A percentile compares a stretch with the other conserved stretches of the same genome.
Evolutionary conservation across 1,284 basidiomycete species (phyloP).

Genomic region (Malassezia restricta): DNA sequence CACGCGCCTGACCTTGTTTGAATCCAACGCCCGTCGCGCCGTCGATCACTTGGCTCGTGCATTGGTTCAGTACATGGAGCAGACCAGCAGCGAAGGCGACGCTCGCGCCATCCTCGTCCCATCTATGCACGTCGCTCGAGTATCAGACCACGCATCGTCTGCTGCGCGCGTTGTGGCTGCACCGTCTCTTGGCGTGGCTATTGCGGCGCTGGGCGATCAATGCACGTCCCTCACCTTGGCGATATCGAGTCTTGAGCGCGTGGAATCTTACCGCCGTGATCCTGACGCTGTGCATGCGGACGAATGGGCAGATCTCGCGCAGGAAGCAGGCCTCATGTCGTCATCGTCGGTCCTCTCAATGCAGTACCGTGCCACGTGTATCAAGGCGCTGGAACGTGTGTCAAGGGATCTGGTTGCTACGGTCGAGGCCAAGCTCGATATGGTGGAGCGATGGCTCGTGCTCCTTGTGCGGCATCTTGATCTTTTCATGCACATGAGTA

Average conservation of each 20-base stretch:
- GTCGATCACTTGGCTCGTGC: conserved; percentile 25
- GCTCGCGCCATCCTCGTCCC: conserved; percentile 24
- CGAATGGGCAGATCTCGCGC: conserved; percentile 55
- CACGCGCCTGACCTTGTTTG: conserved; percentile 23
- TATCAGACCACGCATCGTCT: conserved; percentile 31
- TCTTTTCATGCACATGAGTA: background rate
- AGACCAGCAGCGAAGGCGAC: conserved; percentile 21
- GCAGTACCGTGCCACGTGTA: conserved; percentile 14
- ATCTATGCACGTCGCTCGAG: conserved; percentile 18
- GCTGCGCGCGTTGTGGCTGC: conserved; percentile 51
- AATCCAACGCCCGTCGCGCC: conserved; percentile 18
- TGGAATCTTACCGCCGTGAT: conserved; percentile 61
- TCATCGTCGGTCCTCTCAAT: background rate
- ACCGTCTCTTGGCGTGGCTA: conserved; percentile 64
- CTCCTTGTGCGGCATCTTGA: conserved; percentile 73
- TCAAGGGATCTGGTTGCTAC: conserved; percentile 48
- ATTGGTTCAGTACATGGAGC: conserved; percentile 33
- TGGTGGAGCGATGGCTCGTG: conserved; percentile 68
- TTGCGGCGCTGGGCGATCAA: conserved; percentile 56
- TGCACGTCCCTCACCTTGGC: conserved; percentile 55
- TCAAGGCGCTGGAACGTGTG: conserved; percentile 15
- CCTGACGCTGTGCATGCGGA: conserved; percentile 60
- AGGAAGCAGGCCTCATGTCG: conserved; percentile 13
- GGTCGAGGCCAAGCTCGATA: conserved; percentile 54
- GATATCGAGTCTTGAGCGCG: conserved; percentile 58